phyloP scores from a whole-genome alignment of 352 stramenopile genomes.

The Globisporangium middletonii region DNA sequence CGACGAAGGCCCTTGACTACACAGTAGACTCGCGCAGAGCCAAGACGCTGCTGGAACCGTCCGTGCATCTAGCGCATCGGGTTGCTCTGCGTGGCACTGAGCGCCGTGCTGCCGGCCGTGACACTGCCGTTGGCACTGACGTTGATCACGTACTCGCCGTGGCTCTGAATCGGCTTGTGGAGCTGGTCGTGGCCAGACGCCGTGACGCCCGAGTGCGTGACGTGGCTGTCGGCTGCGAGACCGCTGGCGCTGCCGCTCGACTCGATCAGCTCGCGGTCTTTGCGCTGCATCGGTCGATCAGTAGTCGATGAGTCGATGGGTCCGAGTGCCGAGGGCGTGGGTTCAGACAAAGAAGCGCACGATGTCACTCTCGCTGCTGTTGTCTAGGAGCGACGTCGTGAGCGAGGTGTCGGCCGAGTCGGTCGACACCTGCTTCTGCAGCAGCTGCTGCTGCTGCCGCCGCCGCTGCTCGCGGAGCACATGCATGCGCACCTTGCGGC shows the following conservation, averaged over 20 bases:
- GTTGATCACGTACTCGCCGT: slow-evolving; percentile 21
- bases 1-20: no score
- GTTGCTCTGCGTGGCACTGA: slow-evolving; percentile 1
- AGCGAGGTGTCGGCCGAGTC: slow-evolving; percentile 11
- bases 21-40: no score
- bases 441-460: slow-evolving; percentile 8
- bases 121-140: slow-evolving; percentile 14
- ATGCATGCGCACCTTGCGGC: slow-evolving; percentile 22
- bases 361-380: slow-evolving; percentile 14
- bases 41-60: no score
- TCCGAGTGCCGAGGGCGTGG: background rate
- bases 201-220: background rate
- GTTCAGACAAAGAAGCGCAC: slow-evolving; percentile 20
- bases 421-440: slow-evolving; percentile 14
- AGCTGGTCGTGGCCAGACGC: slow-evolving; percentile 10
- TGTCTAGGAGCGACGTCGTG: slow-evolving; percentile 12
- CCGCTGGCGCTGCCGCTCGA: slow-evolving; percentile 8
- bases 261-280: slow-evolving; percentile 19
- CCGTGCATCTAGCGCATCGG: no score
- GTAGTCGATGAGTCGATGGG: background rate
- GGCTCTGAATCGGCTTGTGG: slow-evolving; percentile 7
- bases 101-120: slow-evolving; percentile 7
- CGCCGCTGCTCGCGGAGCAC: slow-evolving; percentile 14
- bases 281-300: slow-evolving; percentile 13
- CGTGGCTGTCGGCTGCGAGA: background rate